Evolutionary conservation across 2,329 filamentous ascomycete species (phyloP), one percentile per base, ranked within the genome.

Genomic region (Calonectria pseudoturangicola): DNA sequence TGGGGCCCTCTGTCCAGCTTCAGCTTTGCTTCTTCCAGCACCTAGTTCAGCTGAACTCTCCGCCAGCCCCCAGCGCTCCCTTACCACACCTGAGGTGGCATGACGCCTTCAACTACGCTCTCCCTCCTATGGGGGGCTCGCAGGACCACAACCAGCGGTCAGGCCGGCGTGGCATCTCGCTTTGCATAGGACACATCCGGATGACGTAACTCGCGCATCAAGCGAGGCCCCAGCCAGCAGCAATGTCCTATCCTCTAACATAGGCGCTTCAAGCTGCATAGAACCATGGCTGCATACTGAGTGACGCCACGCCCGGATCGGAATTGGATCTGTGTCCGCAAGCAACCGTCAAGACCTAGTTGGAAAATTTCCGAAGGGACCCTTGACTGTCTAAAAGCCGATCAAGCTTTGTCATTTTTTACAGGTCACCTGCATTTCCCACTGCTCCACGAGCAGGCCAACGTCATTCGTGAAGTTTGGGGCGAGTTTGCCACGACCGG

Each of bases 361-460:
- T 56, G 65, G 68, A 78, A 79, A 79, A 72, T 74, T 47, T 63
- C 77, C 77, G 77, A 75, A 75, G 56, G 62, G 69, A 70, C 77
- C 70, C 70, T 63, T 72, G 71, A 41, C 68, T 72, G 63, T 36
- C 41, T 54, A 56, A 69, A 69, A 68, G 65, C 70, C 62, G 48
- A 56, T 63, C 71, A 48, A 70, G 63, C 71, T 66, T 66, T 62
- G 68, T 73, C 70, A 74, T 69, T 48, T 71, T 48, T 54, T 47
- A 67, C 64, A 48, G 25, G 41, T 67, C 39, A 58, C 64, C 63
- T 67, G 54, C 69, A 71, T 67, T 16, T 48, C n/a, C 27, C 39
- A 65, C 2, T 25, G 28, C 33, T 64, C 47, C 66, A 67, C 47
- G 39, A 30, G 47, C 70, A 68, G 47, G 18, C 48, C 58, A 33